Evolutionary conservation across 1,284 basidiomycete species (phyloP).

Genomic region (Ustilago shanxiensis): DNA sequence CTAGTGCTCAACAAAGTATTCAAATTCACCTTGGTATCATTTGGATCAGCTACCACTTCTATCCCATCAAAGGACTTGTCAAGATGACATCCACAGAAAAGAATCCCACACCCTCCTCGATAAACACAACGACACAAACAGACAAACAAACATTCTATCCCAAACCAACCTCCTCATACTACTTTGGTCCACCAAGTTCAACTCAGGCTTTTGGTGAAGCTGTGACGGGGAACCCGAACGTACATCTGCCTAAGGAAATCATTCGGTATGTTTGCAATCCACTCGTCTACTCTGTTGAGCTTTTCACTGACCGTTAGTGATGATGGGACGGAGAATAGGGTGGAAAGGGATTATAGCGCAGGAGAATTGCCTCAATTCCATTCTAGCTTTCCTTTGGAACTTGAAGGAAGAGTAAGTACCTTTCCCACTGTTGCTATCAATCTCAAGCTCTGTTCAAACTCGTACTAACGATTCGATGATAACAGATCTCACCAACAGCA

Average conservation of each 20-base stretch:
- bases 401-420: conserved; percentile 79
- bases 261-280: conserved; percentile 73
- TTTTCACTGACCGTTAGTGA: too few species aligned
- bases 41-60: too few species aligned
- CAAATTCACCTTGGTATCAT: too few species aligned
- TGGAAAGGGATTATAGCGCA: conserved; percentile 84
- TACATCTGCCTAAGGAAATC: conserved; percentile 86
- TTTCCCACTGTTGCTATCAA: too few species aligned
- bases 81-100: not conserved
- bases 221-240: conserved; percentile 82
- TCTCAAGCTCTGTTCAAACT: not conserved
- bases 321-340: conserved; percentile 68
- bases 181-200: conserved; percentile 49
- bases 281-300: not conserved
- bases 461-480: too few species aligned
- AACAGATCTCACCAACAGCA: conserved; percentile 43
- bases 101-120: too few species aligned
- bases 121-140: not conserved
- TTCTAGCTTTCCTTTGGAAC: conserved; percentile 82
- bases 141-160: conserved; percentile 8
- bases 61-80: not conserved
- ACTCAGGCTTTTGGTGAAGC: conserved; percentile 79
- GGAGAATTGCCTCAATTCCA: conserved; percentile 84
- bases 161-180: conserved; percentile 45
- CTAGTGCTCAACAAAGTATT: too few species aligned